These are phyloP conservation scores for Carallia pectinifolia DNA, from an alignment of 345 rosid species.

Conservation along the genomic window DNA sequence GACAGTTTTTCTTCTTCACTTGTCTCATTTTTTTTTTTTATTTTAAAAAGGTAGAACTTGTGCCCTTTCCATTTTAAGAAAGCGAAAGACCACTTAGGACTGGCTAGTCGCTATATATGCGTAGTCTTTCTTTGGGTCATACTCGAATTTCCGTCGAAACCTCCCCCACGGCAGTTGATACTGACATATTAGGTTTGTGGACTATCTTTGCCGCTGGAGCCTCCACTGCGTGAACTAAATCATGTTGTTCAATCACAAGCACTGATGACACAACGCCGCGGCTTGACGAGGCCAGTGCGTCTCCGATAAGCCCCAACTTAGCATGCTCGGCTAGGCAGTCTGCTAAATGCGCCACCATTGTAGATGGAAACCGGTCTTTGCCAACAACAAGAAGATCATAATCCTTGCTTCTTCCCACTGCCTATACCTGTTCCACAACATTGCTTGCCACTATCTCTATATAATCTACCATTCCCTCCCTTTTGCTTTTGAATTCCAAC, in stretches of 20 bases:
- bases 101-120: no score
- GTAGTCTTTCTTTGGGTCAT: not conserved
- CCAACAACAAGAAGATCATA: conserved; percentile 71
- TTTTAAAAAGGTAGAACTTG: no score
- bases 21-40: no score
- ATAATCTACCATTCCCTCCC: conserved; percentile 48
- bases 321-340: conserved; percentile 52
- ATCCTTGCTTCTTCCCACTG: conserved; percentile 51
- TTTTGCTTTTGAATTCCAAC: conserved; percentile 43
- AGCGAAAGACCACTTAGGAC: no score
- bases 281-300: conserved; percentile 38
- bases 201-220: conserved; percentile 36
- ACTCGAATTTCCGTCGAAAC: conserved; percentile 18
- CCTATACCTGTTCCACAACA: conserved; percentile 48
- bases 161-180: conserved; percentile 15
- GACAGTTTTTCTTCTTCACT: no score
- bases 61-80: no score
- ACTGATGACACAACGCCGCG: conserved; percentile 40
- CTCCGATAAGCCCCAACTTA: conserved; percentile 53
- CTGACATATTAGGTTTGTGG: not conserved
- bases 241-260: conserved; percentile 60
- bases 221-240: conserved; percentile 42
- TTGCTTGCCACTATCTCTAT: conserved; percentile 43
- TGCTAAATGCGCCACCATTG: conserved; percentile 46
- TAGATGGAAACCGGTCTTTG: conserved; percentile 62